Evolutionary conservation across 805 yeast genomes (phyloP), one percentile per base, ranked within the genome.

Genomic region (Scheffersomyces stipitis): DNA sequence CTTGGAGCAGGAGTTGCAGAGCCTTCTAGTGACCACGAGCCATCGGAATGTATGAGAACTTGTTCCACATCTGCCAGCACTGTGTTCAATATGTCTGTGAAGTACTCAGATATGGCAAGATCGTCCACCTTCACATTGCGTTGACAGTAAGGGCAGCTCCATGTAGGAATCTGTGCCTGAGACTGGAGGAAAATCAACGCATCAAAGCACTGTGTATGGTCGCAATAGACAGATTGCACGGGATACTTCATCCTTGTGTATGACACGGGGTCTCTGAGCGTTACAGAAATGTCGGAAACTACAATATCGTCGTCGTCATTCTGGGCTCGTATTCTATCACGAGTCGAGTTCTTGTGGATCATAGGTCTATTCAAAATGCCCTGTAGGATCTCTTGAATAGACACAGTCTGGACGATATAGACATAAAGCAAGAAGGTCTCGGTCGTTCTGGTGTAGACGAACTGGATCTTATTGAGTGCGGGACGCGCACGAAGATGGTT

Each of bases 181-280:
- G 89, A 70, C 51, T 79, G 76, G 7, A 93, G 49, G 53, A 76
- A 93, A 30, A 86, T 77, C 24, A 71, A 58, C 0, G 86, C 90
- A 60, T 93, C 99, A 57, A 90, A 87, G 55, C 98, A 90, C 51
- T 86, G 91, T 12, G 88, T 63, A 60, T 93, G 99, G 24, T 73
- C 65, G 62, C 99, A 93, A 31, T 61, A 66, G 1, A 71, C 62
- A 1, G 95, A 79, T 46, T 87, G 76, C 1, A 80, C 77, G 0
- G 99, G 98, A 35, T 73, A 59, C 37, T 69, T 65, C 73, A 93
- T 83, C 38, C 86, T 72, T 6, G 78, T 70, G 51, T 77, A 82
- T 2, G 93, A 78, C 4, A 90, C 68, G 0, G 96, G 97, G 54
- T 96, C 90, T 44, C 76, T 78, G 40, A 93, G 65, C 13, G 88